Conservation (phyloP, 129 eudicot species). For the Pulicaria dysenterica region DNA sequence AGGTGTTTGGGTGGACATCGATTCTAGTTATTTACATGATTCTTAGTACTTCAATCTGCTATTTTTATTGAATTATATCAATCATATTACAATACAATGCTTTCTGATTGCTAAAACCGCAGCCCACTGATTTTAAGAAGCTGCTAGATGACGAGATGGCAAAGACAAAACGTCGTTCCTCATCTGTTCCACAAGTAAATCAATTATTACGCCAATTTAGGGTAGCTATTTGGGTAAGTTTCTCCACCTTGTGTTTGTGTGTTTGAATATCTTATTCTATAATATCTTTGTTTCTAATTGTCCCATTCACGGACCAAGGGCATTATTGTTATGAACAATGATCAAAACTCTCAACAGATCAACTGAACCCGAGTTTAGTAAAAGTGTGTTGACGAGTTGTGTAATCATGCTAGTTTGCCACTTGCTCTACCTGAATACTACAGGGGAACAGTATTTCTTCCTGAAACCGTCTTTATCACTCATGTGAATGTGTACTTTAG, state of each 20-base stretch:
- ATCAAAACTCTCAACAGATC: too few species aligned
- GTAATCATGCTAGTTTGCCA: background rate
- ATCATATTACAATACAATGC: background rate
- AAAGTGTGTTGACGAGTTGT: background rate
- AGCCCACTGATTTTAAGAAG: slow-evolving; percentile 78
- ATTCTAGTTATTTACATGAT: background rate
- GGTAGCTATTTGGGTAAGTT: slow-evolving; percentile 86
- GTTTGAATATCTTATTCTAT: background rate
- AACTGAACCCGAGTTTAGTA: background rate
- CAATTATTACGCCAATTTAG: slow-evolving; percentile 68
- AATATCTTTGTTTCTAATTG: background rate
- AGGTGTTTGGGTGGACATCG: slow-evolving; percentile 39
- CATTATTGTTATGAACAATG: too few species aligned
- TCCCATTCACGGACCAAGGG: too few species aligned
- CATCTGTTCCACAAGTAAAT: slow-evolving; percentile 53
- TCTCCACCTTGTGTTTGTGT: background rate
- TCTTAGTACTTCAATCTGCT: background rate
- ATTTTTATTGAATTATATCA: background rate
- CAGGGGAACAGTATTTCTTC: too few species aligned
- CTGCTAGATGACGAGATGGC: slow-evolving; percentile 59
- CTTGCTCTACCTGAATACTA: background rate
- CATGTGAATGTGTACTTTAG: background rate
- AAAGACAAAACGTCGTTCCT: slow-evolving; percentile 45
- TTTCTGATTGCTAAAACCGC: slow-evolving; percentile 27
- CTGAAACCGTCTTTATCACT: background rate